Conservation (phyloP, 495 filamentous ascomycete genomes). For the Paragyromitra xinjiangensis region DNA sequence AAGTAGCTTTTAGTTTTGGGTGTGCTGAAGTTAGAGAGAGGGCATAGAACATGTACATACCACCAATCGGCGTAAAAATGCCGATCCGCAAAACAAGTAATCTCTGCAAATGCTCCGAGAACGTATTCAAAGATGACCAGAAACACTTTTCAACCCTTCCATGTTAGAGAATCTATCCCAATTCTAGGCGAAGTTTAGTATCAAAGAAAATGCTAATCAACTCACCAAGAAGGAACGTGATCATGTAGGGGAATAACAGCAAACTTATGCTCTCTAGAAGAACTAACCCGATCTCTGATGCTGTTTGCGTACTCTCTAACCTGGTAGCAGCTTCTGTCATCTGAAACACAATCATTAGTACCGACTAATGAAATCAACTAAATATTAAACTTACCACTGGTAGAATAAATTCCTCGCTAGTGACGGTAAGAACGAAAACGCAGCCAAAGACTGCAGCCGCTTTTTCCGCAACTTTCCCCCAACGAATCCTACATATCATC, state of each 20-base stretch:
- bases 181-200: neutral
- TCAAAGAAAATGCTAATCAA: neutral
- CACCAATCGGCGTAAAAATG: conserved; percentile 99
- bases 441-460: conserved; percentile 92
- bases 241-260: conserved; percentile 96
- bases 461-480: conserved; percentile 86
- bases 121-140: conserved; percentile 98
- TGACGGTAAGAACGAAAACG: conserved; percentile 91
- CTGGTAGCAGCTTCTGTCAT: conserved; percentile 72
- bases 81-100: conserved; percentile 91
- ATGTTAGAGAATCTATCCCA: conserved; percentile 8
- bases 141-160: conserved; percentile 68
- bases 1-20: neutral
- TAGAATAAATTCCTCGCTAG: conserved; percentile 93
- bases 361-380: neutral
- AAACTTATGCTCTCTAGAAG: conserved; percentile 91
- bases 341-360: conserved; percentile 30
- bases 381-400: conserved; percentile 69
- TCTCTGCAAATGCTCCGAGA: conserved; percentile 91
- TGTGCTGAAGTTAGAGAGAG: neutral
- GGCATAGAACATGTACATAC: conserved; percentile 53
- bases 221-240: conserved; percentile 80
- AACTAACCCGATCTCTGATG: conserved; percentile 76
- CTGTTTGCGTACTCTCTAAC: conserved; percentile 67
- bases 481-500: conserved; percentile 65